These are phyloP conservation scores for Centrapalus pauciflorus DNA, from an alignment of 129 eudicot genomes.

Conservation along the genomic window DNA sequence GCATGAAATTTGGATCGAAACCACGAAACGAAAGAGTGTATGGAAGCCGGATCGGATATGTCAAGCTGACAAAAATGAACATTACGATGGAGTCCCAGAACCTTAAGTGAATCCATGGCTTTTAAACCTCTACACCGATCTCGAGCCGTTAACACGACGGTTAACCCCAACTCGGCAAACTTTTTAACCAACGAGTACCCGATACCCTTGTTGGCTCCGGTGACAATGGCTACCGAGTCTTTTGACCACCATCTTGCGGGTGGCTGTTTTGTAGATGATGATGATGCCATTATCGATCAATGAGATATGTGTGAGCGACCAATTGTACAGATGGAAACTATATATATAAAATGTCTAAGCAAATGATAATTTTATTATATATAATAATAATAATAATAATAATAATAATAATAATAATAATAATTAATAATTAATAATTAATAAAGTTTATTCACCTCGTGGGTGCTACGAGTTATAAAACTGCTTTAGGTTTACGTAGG, in stretches of 20 bases:
- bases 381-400: too few species aligned
- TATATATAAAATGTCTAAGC: not conserved
- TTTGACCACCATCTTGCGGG: conserved; percentile 73
- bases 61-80: conserved; percentile 58
- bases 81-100: conserved; percentile 32
- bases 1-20: conserved; percentile 39
- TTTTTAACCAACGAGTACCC: conserved; percentile 66
- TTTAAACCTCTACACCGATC: conserved; percentile 44
- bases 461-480: conserved; percentile 3
- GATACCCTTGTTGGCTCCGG: conserved; percentile 88
- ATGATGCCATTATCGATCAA: conserved; percentile 14
- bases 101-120: conserved; percentile 45
- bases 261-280: conserved; percentile 1
- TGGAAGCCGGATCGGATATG: conserved; percentile 50
- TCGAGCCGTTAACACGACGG: conserved; percentile 67
- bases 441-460: conserved; percentile 13
- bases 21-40: conserved; percentile 47
- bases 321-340: not conserved
- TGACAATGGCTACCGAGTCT: conserved; percentile 69
- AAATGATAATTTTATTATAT: too few species aligned
- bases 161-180: conserved; percentile 64
- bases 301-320: too few species aligned
- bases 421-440: not conserved
- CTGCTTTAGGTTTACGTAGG: conserved; percentile 10
- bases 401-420: too few species aligned